These are phyloP conservation scores for Phytophthora sp. DNA, from an alignment of 352 stramenopile genomes.

Conservation along the genomic window DNA sequence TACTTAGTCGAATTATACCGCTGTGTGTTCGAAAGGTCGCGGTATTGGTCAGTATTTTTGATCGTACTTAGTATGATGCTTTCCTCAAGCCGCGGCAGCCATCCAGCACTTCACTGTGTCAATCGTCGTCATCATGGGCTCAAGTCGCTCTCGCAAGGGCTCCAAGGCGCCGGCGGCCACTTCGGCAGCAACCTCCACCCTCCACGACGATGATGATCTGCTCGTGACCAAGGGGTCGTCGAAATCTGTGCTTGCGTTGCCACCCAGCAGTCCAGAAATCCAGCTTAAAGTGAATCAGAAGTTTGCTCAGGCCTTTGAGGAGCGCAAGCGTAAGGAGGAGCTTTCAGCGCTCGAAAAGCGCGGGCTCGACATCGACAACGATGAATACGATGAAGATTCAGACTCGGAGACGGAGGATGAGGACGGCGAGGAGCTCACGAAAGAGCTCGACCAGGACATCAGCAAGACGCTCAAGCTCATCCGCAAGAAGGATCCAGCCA, in stretches of 20 bases:
- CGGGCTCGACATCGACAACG: slow-evolving; percentile 29
- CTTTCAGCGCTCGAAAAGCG: slow-evolving; percentile 61
- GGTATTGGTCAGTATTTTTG: slow-evolving; percentile 5
- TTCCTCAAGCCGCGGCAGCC: neutral
- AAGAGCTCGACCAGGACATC: slow-evolving; percentile 78
- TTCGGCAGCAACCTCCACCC: neutral
- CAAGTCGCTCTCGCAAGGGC: slow-evolving; percentile 28
- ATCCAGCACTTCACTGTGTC: slow-evolving; percentile 15
- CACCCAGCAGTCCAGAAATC: slow-evolving; percentile 25
- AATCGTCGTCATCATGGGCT: slow-evolving; percentile 20
- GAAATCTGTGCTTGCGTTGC: neutral
- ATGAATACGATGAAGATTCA: slow-evolving; percentile 68
- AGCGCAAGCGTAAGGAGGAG: slow-evolving; percentile 86
- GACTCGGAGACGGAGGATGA: slow-evolving; percentile 88
- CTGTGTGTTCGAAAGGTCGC: slow-evolving; percentile 4
- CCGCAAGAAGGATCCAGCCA: slow-evolving; percentile 89
- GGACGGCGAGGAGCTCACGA: slow-evolving; percentile 81
- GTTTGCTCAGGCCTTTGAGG: slow-evolving; percentile 74
- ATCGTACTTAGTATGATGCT: neutral
- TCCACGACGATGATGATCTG: slow-evolving; percentile 36
- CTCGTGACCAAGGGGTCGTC: slow-evolving; percentile 39
- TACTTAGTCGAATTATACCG: too few relatives aligned
- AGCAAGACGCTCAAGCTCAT: slow-evolving; percentile 90
- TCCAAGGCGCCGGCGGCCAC: slow-evolving; percentile 16
- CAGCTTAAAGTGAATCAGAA: slow-evolving; percentile 80